phyloP scores from a whole-genome alignment of 1,284 basidiomycete genomes.

The Cryptococcus sp. region DNA sequence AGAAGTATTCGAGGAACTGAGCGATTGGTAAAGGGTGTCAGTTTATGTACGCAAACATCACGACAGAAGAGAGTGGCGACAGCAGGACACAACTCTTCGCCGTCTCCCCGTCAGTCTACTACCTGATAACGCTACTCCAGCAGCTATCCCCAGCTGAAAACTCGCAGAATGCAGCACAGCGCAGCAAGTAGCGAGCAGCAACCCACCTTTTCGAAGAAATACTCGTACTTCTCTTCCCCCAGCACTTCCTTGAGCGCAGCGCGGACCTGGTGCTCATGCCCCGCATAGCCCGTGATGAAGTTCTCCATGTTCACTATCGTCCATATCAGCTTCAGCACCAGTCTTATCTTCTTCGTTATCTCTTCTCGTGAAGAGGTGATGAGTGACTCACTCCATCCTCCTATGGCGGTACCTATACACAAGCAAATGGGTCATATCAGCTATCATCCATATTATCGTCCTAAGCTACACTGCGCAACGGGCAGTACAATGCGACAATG shows the following conservation, averaged over 20 bases:
- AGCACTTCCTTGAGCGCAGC: conserved; percentile 66
- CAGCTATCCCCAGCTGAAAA: conserved; percentile 14
- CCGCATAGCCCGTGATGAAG: conserved; percentile 50
- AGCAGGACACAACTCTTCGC: too few relatives aligned
- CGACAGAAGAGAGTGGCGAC: too few relatives aligned
- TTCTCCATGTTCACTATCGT: conserved; percentile 50
- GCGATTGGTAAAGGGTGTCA: not conserved
- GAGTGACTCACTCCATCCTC: conserved; percentile 46
- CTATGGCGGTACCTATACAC: conserved; percentile 40
- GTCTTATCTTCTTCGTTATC: not conserved
- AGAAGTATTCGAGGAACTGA: conserved; percentile 73
- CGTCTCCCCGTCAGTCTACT: too few relatives aligned
- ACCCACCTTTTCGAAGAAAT: conserved; percentile 72
- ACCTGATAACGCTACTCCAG: not conserved
- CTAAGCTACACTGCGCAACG: not conserved
- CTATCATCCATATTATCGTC: conserved; percentile 12
- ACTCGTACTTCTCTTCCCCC: conserved; percentile 67
- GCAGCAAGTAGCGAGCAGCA: too few relatives aligned
- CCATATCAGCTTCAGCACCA: too few relatives aligned
- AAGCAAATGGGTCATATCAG: not conserved
- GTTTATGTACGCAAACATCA: too few relatives aligned
- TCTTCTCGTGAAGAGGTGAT: too few relatives aligned
- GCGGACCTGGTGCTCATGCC: conserved; percentile 61
- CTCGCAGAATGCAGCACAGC: too few relatives aligned
- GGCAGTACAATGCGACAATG: not conserved